Evolutionary conservation across 306 rosid genomes (phyloP), one percentile per base, ranked within the genome.

Genomic region (Castanea crenata): DNA sequence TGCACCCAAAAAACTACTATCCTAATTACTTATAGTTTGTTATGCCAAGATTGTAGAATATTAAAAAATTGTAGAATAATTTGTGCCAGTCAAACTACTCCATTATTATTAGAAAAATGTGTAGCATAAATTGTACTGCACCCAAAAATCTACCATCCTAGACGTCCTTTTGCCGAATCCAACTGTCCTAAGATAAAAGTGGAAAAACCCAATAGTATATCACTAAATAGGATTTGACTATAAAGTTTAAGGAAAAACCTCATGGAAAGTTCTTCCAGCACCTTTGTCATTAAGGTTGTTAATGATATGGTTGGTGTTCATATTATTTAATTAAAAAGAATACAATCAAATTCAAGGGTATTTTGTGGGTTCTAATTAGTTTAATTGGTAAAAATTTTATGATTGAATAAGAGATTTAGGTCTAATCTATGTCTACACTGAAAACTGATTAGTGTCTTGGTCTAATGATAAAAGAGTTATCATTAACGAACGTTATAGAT

Each of bases 391-490:
- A 8, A 0, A 0, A 0, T 41, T 2, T 41, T 2, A 41, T 2
- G 12, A 0, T 41, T 41, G 0, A 8, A 41, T 41, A 41, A 41
- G 1, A 41, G 2, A 41, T 7, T 0, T 8, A 2, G 0, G 46
- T 41, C 8, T 1, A 41, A 8, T 41, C 3, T 41, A 0, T 1
- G 3, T 0, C 0, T 38, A 2, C 0, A 38, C 3, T 0, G 7
- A 38, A 38, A 41, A 2, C 11, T 2, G 1, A 41, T 41, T 8
- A 0, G 0, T 8, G 0, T 9, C 8, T 41, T 41, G 3, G 1
- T 41, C 1, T 8, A 0, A 41, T 41, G 1, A 41, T 41, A 41
- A 8, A 41, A 41, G 0, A 38, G 3, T 2, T 38, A 38, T 38
- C 3, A 38, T 38, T 2, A 38, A 0, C 1, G 1, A 41, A 41